Evolutionary conservation across 768 basidiomycete species (phyloP), one percentile per base, ranked within the genome.

Genomic region (Kwoniella dendrophila): DNA sequence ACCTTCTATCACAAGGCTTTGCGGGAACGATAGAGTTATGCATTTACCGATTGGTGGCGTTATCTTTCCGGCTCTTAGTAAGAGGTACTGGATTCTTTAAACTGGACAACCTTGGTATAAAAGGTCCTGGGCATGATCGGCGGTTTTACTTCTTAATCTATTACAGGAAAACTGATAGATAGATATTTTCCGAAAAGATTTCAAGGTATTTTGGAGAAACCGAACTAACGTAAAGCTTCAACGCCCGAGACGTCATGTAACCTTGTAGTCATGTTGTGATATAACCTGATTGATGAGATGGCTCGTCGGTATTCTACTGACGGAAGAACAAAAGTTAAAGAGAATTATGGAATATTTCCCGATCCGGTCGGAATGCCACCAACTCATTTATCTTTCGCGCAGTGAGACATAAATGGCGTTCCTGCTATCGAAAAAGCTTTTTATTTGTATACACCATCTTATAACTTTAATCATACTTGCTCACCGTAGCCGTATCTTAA

Each of bases 211-310:
- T 36, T 36, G 16, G 34, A 32, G 22, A 22, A 51, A 10, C 1
- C n/a, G 26, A n/a, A 14, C 55, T 56, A 56, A 56, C 55, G 55
- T 56, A 56, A 56, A 34, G 3, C 6, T 7, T 32, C 29, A 32
- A 56, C 55, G 55, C 55, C 55, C 44, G 43, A 47, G 27, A 45
- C 56, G 56, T 49, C 56, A 48, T 58, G 56, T 51, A 47, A 45
- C 56, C 26, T 34, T 49, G n/a, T n/a, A n/a, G n/a, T n/a, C n/a
- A n/a, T n/a, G n/a, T n/a, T n/a, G n/a, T n/a, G n/a, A n/a, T 16
- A 33, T 29, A 26, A 33, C 24, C 56, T 47, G 24, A 48, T 47
- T 20, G 56, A 58, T 49, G 47, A 58, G 56, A 58, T 58, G 56
- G 56, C 56, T 45, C 29, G 56, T 38, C 53, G 24, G 4, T 4